A percentile compares a stretch with the other conserved stretches of the same genome.
phyloP scores from a whole-genome alignment of 1,139 yeast species.

The Kodamaea fungicola region DNA sequence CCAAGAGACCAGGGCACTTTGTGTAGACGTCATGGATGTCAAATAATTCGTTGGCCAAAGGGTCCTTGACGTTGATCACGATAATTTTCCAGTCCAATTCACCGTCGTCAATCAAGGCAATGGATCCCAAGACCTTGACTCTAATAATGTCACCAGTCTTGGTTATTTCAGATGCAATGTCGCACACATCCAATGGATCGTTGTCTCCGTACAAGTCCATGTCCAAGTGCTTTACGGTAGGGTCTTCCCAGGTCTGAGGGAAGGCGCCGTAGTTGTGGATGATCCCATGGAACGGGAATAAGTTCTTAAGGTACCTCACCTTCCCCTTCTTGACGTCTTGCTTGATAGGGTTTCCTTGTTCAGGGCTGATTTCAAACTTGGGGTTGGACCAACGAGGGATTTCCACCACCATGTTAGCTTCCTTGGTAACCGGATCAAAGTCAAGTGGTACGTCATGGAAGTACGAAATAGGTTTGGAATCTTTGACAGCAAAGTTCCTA shows the following conservation, averaged over 20 bases:
- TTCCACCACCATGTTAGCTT: slow-evolving; percentile 84
- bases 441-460: slow-evolving; percentile 76
- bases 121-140: slow-evolving; percentile 80
- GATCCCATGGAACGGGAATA: slow-evolving; percentile 89
- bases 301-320: slow-evolving; percentile 78
- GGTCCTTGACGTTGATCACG: slow-evolving; percentile 72
- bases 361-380: slow-evolving; percentile 73
- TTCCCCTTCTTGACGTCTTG: slow-evolving; percentile 86
- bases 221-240: slow-evolving; percentile 64
- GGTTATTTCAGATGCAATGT: slow-evolving; percentile 72
- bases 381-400: slow-evolving; percentile 92
- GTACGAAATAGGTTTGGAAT: slow-evolving; percentile 65
- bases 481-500: slow-evolving; percentile 36
- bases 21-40: slow-evolving; percentile 75
- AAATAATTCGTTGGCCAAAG: slow-evolving; percentile 66
- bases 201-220: slow-evolving; percentile 83
- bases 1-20: slow-evolving; percentile 75
- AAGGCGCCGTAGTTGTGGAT: slow-evolving; percentile 92
- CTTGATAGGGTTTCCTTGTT: slow-evolving; percentile 71
- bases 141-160: slow-evolving; percentile 74
- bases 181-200: slow-evolving; percentile 90
- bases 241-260: slow-evolving; percentile 97
- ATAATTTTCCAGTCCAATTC: slow-evolving; percentile 93
- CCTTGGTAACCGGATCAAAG: slow-evolving; percentile 59
- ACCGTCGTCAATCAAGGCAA: slow-evolving; percentile 89